Base-by-base conservation (phyloP, 2,329 filamentous ascomycete species). In the Stachybotrys echinatus region DNA sequence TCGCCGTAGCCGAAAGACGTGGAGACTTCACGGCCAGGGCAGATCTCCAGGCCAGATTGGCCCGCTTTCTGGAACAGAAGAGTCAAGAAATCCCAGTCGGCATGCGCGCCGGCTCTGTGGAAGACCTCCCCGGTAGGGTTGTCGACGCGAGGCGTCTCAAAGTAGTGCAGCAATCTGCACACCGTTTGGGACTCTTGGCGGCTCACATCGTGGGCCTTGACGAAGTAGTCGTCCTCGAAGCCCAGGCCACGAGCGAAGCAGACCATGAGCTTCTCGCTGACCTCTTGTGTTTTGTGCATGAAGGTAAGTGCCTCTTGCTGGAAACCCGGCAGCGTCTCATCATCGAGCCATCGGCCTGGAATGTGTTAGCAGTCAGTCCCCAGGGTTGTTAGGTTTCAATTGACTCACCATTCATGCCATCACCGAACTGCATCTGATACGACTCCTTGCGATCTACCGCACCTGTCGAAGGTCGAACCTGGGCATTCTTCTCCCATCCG, bases 11-110 rank as follows among this genome's bases (percentile, higher is more conserved):
- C 82, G 54, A 83, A 85, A 4, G 74, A 72, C 0, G 81, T 85
- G 7, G 77, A 74, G 3, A 73, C 77, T 61, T 85, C 82, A 17
- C 82, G 70, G 0, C 83, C 82, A 0, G 82, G 83, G 57, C 82
- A 86, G 49, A 86, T 84, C 60, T 85, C 83, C 3, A 87, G 67
- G 0, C 83, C 83, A 22, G 72, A 76, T 61, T 86, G 79, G 0
- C 80, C 81, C 0, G 74, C 70, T 3, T 76, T 74, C 58, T 86
- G 83, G 62, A 85, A 85, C 4, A 87, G 69, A 38, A 87, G 65
- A 0, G 83, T 85, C 20, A 85, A 55, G 50, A 84, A 75, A 52
- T 76, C 81, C 79, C 81, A 86, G 60, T 85, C 83, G 0, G 79
- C 77, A 59, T 86, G 83, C 12, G 81, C 78, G 18, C 83, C 83